Conservation (phyloP, 202 grass and related monocot species). For the Cymbopogon flexuosus region DNA sequence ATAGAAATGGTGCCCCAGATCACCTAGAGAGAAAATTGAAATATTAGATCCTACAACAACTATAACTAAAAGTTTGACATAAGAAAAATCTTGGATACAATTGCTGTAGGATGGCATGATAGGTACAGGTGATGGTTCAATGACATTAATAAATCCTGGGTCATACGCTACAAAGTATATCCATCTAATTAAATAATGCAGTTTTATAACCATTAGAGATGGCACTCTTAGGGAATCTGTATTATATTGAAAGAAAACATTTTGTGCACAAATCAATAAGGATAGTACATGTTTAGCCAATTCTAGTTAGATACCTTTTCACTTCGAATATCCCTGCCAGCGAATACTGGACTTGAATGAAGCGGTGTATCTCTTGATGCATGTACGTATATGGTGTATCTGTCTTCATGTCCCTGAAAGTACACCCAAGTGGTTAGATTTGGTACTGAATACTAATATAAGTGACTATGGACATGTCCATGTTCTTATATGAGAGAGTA, state of each 20-base stretch:
- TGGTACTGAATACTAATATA: slow-evolving; percentile 15
- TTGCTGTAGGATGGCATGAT: background rate
- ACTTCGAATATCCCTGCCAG: slow-evolving; percentile 71
- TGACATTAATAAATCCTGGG: background rate
- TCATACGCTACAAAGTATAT: background rate
- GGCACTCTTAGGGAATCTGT: background rate
- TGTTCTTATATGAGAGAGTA: slow-evolving; percentile 8
- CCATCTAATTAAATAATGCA: background rate
- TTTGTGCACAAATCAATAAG: background rate
- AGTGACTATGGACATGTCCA: background rate
- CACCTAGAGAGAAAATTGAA: slow-evolving; percentile 47
- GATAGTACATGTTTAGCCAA: background rate
- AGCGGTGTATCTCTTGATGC: slow-evolving; percentile 70
- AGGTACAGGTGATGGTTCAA: background rate
- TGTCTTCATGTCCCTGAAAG: slow-evolving; percentile 85
- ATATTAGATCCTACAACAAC: slow-evolving; percentile 15
- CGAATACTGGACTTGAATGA: slow-evolving; percentile 75
- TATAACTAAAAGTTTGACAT: background rate
- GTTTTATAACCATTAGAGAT: background rate
- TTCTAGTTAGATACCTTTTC: slow-evolving; percentile 63
- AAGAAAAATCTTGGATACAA: background rate
- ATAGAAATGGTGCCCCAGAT: slow-evolving; percentile 87
- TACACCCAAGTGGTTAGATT: slow-evolving; percentile 18
- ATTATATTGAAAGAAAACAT: slow-evolving; percentile 1
- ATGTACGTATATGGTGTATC: slow-evolving; percentile 90